Evolutionary conservation across 805 yeast genomes (phyloP).

Genomic region (Danielia reshetovae): DNA sequence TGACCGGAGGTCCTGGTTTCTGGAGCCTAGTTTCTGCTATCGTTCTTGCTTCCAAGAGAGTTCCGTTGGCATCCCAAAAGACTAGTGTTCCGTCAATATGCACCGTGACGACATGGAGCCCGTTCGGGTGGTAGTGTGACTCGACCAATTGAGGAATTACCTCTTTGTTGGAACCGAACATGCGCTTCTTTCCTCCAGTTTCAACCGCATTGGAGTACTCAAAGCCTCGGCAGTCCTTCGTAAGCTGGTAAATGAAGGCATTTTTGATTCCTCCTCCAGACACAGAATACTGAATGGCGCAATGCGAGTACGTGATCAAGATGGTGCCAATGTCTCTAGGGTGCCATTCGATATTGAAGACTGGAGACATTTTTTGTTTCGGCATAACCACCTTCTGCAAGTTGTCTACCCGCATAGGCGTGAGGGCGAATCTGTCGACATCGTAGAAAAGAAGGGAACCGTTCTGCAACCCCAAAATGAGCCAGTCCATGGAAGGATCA

Average conservation of each 20-base stretch:
- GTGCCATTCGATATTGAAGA: constrained; percentile 66
- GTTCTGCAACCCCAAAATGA: constrained; percentile 72
- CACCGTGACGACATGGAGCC: constrained; percentile 73
- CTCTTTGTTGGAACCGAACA: constrained; percentile 35
- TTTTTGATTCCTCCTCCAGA: constrained; percentile 55
- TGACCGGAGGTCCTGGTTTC: constrained; percentile 36
- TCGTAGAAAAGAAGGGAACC: constrained; percentile 74
- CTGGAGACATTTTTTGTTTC: constrained; percentile 57
- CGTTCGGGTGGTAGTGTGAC: constrained; percentile 89
- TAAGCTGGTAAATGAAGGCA: constrained; percentile 56
- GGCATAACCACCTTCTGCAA: constrained; percentile 61
- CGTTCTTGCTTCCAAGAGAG: constrained; percentile 69
- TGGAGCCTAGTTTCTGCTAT: constrained; percentile 64
- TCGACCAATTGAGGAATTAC: constrained; percentile 33
- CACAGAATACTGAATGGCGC: constrained; percentile 68
- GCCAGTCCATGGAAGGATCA: constrained; percentile 89
- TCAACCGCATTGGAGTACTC: constrained; percentile 25
- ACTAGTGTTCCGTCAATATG: constrained; percentile 82
- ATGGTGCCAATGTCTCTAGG: constrained; percentile 86
- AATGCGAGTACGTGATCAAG: constrained; percentile 65
- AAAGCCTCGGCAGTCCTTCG: constrained; percentile 65
- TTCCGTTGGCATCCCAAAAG: constrained; percentile 91
- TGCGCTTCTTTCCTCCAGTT: constrained; percentile 38
- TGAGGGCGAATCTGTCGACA: constrained; percentile 67
- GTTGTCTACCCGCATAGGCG: constrained; percentile 66